Evolutionary conservation across 164 flowering plant species (phyloP), one percentile per base, ranked within the genome.

Genomic region (Tinospora cordifolia): DNA sequence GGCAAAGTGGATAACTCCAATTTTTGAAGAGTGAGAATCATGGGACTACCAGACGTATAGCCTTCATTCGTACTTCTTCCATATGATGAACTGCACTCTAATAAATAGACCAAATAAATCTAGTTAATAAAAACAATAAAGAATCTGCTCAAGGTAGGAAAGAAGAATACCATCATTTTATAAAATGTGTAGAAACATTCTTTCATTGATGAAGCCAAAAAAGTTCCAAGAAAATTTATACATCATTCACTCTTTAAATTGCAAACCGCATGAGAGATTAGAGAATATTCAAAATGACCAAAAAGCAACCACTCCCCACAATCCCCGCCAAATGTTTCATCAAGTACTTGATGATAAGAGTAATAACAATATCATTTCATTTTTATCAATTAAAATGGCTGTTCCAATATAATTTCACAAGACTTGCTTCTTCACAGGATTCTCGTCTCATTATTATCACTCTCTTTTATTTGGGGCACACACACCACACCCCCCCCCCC

Each of bases 11-110:
- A 21, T 30, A n/a, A 62, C n/a, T 62, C 40, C 39, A 36, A 2
- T 19, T 3, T 8, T 19, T 46, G 65, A 51, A 58, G 22, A 17
- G 11, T 12, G 76, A 80, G 70, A 66, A 60, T 14, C 58, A 36
- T 13, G 66, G 19, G 8, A 65, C 24, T 92, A 95, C 99, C 97
- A 95, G 84, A 54, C 99, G 96, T 75, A 95, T 92, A 63, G 99
- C 98, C 84, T 91, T 92, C 93, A 86, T 88, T 9, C 96, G 90
- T 51, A 95, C 96, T 84, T 95, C 97, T 79, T 89, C 99, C 79
- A 81, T 74, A 25, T 75, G 90, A 86, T 95, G 92, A 75, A 88
- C 90, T 65, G 98, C 90, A 87, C 98, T 88, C 99, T 95, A 58
- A 54, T 73, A 21, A 49, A 75, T 44, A 67, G 73, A 64, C 60